Percentiles rank a stretch among this genome's conserved stretches.
These are phyloP conservation scores for Crucibulum laeve DNA, from an alignment of 768 basidiomycete species.

Conservation along the genomic window DNA sequence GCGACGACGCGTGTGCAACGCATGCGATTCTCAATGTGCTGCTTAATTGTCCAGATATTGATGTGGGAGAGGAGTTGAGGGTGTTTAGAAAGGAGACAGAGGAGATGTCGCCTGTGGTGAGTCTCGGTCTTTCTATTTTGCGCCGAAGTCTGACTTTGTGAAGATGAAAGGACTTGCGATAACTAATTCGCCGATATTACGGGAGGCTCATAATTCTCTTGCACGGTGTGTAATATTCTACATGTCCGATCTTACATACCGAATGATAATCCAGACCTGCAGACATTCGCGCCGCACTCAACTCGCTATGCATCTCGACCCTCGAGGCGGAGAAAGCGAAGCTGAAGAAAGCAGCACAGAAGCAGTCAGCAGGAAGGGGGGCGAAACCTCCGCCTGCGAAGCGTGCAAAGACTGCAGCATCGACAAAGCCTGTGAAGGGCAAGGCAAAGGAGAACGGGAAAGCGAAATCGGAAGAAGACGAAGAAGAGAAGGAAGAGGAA, in stretches of 20 bases:
- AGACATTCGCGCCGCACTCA: conserved; percentile 51
- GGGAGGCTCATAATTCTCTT: conserved; percentile 53
- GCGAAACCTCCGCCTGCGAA: conserved; percentile 34
- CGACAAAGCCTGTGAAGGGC: conserved; percentile 6
- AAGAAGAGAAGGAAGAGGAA: conserved; percentile 20
- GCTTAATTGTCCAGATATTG: conserved; percentile 49
- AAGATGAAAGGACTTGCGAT: conserved; percentile 66
- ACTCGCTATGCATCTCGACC: conserved; percentile 39
- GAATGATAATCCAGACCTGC: conserved; percentile 36
- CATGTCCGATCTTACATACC: background rate
- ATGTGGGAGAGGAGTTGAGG: conserved; percentile 40
- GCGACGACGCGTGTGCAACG: conserved; percentile 62
- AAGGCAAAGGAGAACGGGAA: conserved; percentile 6
- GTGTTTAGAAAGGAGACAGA: conserved; percentile 46
- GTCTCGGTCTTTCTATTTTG: conserved; percentile 16
- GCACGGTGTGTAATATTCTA: conserved; percentile 40
- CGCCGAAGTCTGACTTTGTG: background rate
- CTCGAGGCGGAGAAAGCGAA: conserved; percentile 37
- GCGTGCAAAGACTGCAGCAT: conserved; percentile 17
- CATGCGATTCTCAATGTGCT: conserved; percentile 58
- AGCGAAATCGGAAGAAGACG: conserved; percentile 10
- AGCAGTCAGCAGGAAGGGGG: conserved; percentile 12
- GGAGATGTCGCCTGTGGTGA: conserved; percentile 53
- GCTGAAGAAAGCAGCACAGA: conserved; percentile 14
- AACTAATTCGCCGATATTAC: conserved; percentile 50